Conservation (phyloP, 108 stramenopile genomes). For the Parmales sp. region DNA sequence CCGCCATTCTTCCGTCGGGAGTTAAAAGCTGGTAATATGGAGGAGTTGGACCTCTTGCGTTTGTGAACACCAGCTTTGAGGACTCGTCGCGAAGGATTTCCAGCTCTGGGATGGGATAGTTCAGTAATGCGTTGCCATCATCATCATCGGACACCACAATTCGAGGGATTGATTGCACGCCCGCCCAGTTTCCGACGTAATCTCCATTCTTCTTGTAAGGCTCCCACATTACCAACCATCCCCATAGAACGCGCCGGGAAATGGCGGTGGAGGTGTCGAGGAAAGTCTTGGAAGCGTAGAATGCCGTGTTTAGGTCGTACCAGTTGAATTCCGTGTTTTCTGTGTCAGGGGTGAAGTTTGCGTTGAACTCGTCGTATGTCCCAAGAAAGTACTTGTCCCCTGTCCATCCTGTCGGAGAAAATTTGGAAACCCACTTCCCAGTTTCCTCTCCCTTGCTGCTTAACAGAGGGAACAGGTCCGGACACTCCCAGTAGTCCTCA, state of each 20-base stretch:
- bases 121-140: background rate
- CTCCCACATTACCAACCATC: background rate
- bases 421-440: background rate
- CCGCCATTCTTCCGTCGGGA: too few relatives aligned
- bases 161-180: background rate
- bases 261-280: background rate
- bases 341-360: background rate
- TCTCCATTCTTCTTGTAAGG: background rate
- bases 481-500: slow-evolving; percentile 17
- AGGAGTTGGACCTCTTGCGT: too few relatives aligned
- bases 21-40: too few relatives aligned
- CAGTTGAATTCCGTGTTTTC: background rate
- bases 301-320: background rate
- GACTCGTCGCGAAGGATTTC: background rate
- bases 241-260: background rate
- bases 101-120: background rate
- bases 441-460: background rate
- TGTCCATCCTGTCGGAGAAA: background rate
- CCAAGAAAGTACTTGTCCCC: background rate
- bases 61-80: too few relatives aligned
- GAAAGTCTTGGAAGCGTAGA: slow-evolving; percentile 16
- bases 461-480: slow-evolving; percentile 11
- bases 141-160: background rate
- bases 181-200: slow-evolving; percentile 1
- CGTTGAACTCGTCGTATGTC: background rate